Evolutionary conservation across 495 filamentous ascomycete species (phyloP), one percentile per base, ranked within the genome.

Genomic region (Aspergillus egyptiacus): DNA sequence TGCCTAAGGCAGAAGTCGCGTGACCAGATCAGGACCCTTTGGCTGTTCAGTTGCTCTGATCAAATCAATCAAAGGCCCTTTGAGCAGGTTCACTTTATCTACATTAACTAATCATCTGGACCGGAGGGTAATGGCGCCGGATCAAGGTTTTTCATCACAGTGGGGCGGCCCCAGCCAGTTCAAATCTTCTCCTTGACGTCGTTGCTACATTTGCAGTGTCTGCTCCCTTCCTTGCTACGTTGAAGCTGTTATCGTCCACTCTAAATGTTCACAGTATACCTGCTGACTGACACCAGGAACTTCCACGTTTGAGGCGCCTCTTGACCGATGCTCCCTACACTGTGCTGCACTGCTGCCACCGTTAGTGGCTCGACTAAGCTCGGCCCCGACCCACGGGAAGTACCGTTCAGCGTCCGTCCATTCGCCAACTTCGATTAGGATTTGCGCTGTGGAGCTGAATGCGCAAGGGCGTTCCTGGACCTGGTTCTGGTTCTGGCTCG

Each of bases 351-450:
- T 31, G 28, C 4, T 31, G 10, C 28, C 28, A 11, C 2, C n/a
- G 24, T 31, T 40, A 31, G 47, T 44, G 40, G 22, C 48, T 11
- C 48, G 31, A n/a, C 40, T 44, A 44, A 43, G 31, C 48, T 44
- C 39, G 39, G 48, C 22, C 11, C 13, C 22, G 48, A 44, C 39
- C 48, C 48, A 51, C 48, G 40, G 48, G 31, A 33, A 11, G n/a
- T n/a, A n/a, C n/a, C n/a, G n/a, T n/a, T n/a, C 32, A 24, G 28
- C 28, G 13, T 19, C 37, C 48, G 35, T 25, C 40, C 32, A 33
- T 44, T 44, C 22, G 39, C 48, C 42, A 8, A 2, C 23, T 48
- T 14, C 51, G 53, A 55, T 55, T 55, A 48, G 53, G 25, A 51
- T 17, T 32, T 20, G 15, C 24, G 15, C 7, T 30, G 15, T 27